phyloP scores from a whole-genome alignment of 108 stramenopile genomes.

The Craspedostauros australis region DNA sequence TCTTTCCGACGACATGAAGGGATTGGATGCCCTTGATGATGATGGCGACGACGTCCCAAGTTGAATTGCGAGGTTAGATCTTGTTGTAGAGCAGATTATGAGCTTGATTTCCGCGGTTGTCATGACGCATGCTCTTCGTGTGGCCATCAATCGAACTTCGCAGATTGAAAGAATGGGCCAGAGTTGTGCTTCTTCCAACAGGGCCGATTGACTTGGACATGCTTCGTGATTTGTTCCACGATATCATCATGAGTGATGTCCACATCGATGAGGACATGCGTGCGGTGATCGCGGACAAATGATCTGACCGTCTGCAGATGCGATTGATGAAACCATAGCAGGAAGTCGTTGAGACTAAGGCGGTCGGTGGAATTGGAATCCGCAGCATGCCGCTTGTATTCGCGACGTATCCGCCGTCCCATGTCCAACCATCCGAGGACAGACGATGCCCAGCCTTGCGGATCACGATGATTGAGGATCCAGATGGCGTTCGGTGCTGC shows the following conservation, averaged over 20 bases:
- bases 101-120: too few species aligned
- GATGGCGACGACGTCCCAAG: conserved; percentile 88
- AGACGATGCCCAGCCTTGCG: conserved; percentile 16
- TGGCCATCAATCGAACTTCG: too few species aligned
- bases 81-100: too few species aligned
- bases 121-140: too few species aligned
- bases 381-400: conserved; percentile 1
- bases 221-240: neutral
- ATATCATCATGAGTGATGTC: conserved; percentile 8
- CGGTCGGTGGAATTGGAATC: neutral
- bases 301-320: conserved; percentile 3
- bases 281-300: neutral
- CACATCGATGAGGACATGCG: neutral
- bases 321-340: conserved; percentile 8
- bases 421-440: conserved; percentile 28
- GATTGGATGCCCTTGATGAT: conserved; percentile 85
- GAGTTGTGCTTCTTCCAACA: conserved; percentile 14
- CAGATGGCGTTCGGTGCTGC: conserved; percentile 23
- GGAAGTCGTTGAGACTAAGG: conserved; percentile 1
- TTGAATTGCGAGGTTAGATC: too few species aligned
- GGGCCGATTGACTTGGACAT: neutral
- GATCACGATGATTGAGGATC: conserved; percentile 15
- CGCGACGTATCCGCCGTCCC: conserved; percentile 4
- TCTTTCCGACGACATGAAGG: conserved; percentile 87
- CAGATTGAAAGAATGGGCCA: conserved; percentile 21